phyloP scores from a whole-genome alignment of 2,329 filamentous ascomycete species.

The Fusarium liriodendri region DNA sequence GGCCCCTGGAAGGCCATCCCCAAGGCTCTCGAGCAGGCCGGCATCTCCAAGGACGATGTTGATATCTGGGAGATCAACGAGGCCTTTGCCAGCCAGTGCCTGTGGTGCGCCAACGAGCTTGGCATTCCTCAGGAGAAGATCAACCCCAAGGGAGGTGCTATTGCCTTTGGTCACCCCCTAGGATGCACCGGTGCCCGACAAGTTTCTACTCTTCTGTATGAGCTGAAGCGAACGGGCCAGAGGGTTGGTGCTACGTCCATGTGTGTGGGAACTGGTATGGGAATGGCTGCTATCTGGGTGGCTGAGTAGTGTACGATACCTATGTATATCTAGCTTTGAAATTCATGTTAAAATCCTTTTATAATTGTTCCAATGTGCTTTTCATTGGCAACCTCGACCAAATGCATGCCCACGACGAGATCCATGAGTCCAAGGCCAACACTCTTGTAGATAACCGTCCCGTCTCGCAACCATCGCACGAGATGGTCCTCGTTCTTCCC shows the following conservation, averaged over 20 bases:
- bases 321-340: slow-evolving; percentile 30
- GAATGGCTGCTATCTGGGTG: slow-evolving; percentile 97
- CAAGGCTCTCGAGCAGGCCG: slow-evolving; percentile 87
- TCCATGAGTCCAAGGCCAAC: slow-evolving; percentile 77
- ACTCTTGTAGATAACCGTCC: slow-evolving; percentile 77
- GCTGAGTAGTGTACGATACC: slow-evolving; percentile 73
- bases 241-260: slow-evolving; percentile 93
- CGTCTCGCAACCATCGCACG: slow-evolving; percentile 66
- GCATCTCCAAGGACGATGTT: slow-evolving; percentile 87
- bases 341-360: slow-evolving; percentile 59
- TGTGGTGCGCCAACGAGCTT: slow-evolving; percentile 93
- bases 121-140: slow-evolving; percentile 86
- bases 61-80: slow-evolving; percentile 99
- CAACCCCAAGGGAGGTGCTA: slow-evolving; percentile 96
- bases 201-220: slow-evolving; percentile 90
- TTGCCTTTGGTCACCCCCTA: slow-evolving; percentile 94
- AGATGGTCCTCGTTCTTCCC: slow-evolving; percentile 62
- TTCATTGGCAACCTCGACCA: slow-evolving; percentile 66
- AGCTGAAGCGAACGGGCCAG: slow-evolving; percentile 85
- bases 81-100: slow-evolving; percentile 94
- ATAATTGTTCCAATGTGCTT: slow-evolving; percentile 66
- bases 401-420: slow-evolving; percentile 68
- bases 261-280: slow-evolving; percentile 98
- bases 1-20: slow-evolving; percentile 97
- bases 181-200: slow-evolving; percentile 95